Percentiles rank a stretch among this genome's conserved stretches.
Evolutionary conservation across 768 basidiomycete species (phyloP).

Genomic region (Auricularia sp.): DNA sequence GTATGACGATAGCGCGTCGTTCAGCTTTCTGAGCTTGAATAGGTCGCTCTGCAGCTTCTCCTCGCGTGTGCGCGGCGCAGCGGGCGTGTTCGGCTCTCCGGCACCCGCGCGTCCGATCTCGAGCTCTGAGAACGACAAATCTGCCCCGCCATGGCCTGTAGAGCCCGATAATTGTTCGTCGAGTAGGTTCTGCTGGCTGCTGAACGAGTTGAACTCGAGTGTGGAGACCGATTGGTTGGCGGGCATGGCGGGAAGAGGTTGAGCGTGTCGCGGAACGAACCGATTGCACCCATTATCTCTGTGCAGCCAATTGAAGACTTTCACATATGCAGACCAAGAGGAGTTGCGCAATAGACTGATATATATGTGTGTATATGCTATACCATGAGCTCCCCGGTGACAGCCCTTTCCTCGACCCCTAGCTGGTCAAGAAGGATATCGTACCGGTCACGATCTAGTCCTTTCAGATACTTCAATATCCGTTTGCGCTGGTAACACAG

Average conservation of each 20-base stretch:
- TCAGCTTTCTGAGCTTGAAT: conserved; percentile 62
- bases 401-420: conserved; percentile 65
- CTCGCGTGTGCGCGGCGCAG: conserved; percentile 31
- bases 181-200: neutral
- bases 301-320: too few species aligned
- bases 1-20: conserved; percentile 55
- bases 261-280: too few species aligned
- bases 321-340: conserved; percentile 46
- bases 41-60: conserved; percentile 69
- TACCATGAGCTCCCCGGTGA: conserved; percentile 85
- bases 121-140: neutral
- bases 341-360: conserved; percentile 81
- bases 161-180: neutral
- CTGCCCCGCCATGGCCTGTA: neutral
- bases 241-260: neutral
- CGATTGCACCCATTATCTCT: too few species aligned
- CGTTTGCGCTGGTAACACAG: conserved; percentile 79
- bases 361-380: conserved; percentile 20
- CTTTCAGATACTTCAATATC: conserved; percentile 68
- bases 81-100: neutral
- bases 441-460: conserved; percentile 56
- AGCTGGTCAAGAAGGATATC: conserved; percentile 59
- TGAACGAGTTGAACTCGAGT: neutral
- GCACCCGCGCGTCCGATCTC: neutral
- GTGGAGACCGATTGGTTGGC: neutral